Base-by-base conservation (phyloP, 345 rosid species). In the Citrus unshiu region DNA sequence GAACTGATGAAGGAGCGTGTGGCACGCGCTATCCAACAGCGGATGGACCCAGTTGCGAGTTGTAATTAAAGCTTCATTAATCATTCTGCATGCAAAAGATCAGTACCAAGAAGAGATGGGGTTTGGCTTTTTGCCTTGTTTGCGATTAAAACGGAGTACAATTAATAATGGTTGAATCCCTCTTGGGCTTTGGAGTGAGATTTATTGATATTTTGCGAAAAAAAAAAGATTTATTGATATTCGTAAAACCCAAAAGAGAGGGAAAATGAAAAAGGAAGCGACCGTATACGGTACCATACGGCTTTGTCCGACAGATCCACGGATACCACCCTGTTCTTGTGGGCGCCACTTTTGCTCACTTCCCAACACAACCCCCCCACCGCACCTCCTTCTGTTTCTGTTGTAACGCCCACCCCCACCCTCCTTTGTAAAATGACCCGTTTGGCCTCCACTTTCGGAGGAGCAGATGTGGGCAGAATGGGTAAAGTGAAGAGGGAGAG, bases 281-380 rank as follows among this genome's bases (percentile, higher is more conserved):
- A 76, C 91, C 91, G 95, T 91, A 90, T 90, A 91, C 92, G 95
- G 93, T 83, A 77, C 87, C 82, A 86, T 83, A 85, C 88, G 91
- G 93, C 86, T 76, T 74, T 81, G 90, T 84, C 90, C 90, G 89
- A 79, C 83, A 57, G 64, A 68, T 30, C 74, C 83, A 81, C 81
- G 76, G 86, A 66, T 74, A 24, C 77, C 71, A 37, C 71, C 37
- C 35, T 51, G 86, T 71, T 71, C 3, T 6, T 4, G 18, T 67
- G 87, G 88, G 77, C 58, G 78, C 88, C 86, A 72, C 69, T 3
- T 10, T 3, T 68, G 64, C 63, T 27, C 77, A 59, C 79, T 75
- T 4, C 51, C 78, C 68, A 37, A 39, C 68, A 24, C 51, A 2
- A 5, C 5, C 57, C 5, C 57, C 12, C 59, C 3, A 16, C 5